A percentile compares a stretch with the other conserved stretches of the same genome.
Evolutionary conservation across 1,284 basidiomycete species (phyloP).

Genomic region (Chalciporus piperatoides): DNA sequence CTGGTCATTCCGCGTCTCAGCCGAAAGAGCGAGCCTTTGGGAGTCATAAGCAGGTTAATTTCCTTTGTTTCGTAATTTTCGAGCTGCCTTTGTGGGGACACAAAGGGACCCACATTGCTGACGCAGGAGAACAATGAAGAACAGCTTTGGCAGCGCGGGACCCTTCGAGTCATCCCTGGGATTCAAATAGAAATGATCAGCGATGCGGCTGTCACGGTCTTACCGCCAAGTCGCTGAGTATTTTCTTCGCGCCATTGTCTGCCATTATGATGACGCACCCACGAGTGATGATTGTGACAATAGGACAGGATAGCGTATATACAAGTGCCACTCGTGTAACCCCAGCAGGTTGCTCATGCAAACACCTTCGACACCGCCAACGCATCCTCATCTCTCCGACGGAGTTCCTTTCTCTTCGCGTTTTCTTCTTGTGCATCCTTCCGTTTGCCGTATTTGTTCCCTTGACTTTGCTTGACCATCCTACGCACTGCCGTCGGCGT

Average conservation of each 20-base stretch:
- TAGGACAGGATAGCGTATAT: background rate
- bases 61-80: slow-evolving; percentile 25
- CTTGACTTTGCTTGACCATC: slow-evolving; percentile 67
- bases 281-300: background rate
- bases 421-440: slow-evolving; percentile 77
- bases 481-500: slow-evolving; percentile 84
- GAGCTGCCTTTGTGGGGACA: slow-evolving; percentile 30
- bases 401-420: slow-evolving; percentile 60
- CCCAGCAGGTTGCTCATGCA: slow-evolving; percentile 44
- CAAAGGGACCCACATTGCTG: slow-evolving; percentile 23
- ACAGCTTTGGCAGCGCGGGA: slow-evolving; percentile 17
- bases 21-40: background rate
- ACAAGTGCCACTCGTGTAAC: slow-evolving; percentile 1
- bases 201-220: background rate
- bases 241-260: slow-evolving; percentile 20
- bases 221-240: too few relatives aligned
- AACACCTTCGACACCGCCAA: slow-evolving; percentile 89
- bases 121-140: slow-evolving; percentile 31
- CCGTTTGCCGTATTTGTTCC: slow-evolving; percentile 75
- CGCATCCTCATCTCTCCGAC: slow-evolving; percentile 72
- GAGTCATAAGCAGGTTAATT: background rate
- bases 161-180: background rate
- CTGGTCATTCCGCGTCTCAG: background rate
- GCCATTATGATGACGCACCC: background rate
- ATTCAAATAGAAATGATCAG: background rate